phyloP scores from a whole-genome alignment of 2,329 filamentous ascomycete genomes.

The Metarhizium brunneum region DNA sequence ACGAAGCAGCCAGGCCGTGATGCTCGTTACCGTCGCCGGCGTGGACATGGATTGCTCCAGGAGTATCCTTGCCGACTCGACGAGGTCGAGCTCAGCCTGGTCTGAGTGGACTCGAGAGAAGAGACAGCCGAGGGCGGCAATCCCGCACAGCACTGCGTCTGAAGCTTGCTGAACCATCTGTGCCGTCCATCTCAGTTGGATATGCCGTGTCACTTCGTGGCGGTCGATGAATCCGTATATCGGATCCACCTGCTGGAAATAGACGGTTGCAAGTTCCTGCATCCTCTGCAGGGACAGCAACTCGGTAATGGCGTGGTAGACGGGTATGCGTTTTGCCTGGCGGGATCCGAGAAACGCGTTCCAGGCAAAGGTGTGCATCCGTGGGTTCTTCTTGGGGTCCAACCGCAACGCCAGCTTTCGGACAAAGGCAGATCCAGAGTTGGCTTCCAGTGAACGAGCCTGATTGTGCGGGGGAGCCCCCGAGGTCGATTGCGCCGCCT shows the following conservation, averaged over 20 bases:
- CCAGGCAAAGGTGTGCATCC: conserved; percentile 48
- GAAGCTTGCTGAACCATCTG: conserved; percentile 20
- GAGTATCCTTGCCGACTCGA: conserved; percentile 19
- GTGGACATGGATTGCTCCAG: not conserved
- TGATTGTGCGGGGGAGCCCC: conserved; percentile 16
- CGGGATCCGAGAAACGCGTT: conserved; percentile 30
- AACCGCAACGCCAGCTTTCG: conserved; percentile 40
- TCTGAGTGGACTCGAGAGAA: conserved; percentile 36
- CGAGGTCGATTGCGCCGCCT: conserved; percentile 1
- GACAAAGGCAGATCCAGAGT: conserved; percentile 48
- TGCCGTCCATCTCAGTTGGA: conserved; percentile 24
- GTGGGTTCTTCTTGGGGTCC: conserved; percentile 42
- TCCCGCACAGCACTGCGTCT: conserved; percentile 41
- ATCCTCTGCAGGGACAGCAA: conserved; percentile 18
- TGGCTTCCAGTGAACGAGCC: conserved; percentile 31
- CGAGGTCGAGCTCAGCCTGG: conserved; percentile 33
- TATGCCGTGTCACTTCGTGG: conserved; percentile 18
- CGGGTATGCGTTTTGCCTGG: conserved; percentile 22
- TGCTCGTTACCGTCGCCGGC: conserved; percentile 14
- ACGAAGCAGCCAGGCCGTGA: conserved; percentile 44
- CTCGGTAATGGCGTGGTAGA: not conserved
- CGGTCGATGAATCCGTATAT: conserved; percentile 40
- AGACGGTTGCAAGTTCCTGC: conserved; percentile 32
- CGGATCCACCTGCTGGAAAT: conserved; percentile 43
- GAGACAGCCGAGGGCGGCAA: conserved; percentile 44